Base-by-base conservation (phyloP, 192 early-diverging fungal species). In the Backusella tuberculispora region DNA sequence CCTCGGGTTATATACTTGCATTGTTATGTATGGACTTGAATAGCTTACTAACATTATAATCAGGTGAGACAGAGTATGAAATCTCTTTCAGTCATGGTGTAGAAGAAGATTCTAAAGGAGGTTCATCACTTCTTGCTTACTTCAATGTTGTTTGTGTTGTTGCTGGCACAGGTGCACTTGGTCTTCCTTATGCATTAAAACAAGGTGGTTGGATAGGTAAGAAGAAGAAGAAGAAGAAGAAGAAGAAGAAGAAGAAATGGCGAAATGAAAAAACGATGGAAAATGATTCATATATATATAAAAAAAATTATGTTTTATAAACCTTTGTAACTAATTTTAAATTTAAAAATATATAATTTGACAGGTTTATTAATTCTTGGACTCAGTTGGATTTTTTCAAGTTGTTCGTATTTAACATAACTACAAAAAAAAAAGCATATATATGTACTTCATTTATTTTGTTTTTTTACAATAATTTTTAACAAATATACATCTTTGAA, bases 121-220 rank as follows among this genome's bases (percentile, higher is more conserved):
- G 53, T 12, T 87, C 86, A 17, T 83, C 80, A 21, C 71, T 85
- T 29, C 77, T 83, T 19, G 90, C 86, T 24, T 88, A 85, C 46
- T 80, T 85, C 13, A 88, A 87, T 72, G 78, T 91, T 9, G 82
- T 88, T n/a, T 95, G 93, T 75, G 90, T 92, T 26, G 89, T 92
- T 19, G 90, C 90, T 21, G 94, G 94, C 40, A 92, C 90, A 10
- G 95, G 95, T 14, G 85, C 93, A 34, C 84, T 56, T 26, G 92
- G 93, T 71, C 83, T 96, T 17, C 95, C 95, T n/a, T 78, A 78
- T 46, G 72, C 77, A 45, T 34, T 78, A 24, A 50, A 63, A 47
- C 77, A 78, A 70, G 77, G 77, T 26, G 77, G 77, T 6, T 78
- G 77, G 77, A 78, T 78, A 14, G 77, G 77, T 73, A 75, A 68